phyloP scores from a whole-genome alignment of 176 grass and related monocot genomes.

The bread wheat (Triticum aestivum) region IWGSC_CS_RefSeq_v2.1 NC_057812.1:193494846-193495345 shows the following conservation, averaged over 20 bases:
- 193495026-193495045: constrained; percentile 81
- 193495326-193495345: constrained; percentile 86
- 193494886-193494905: background rate
- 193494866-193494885: background rate
- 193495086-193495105: constrained; percentile 60
- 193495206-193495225: constrained; percentile 77
- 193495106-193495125: constrained; percentile 81
- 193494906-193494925: constrained; percentile 43
- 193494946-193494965: constrained; percentile 81
- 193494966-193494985: constrained; percentile 72
- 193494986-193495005: constrained; percentile 67
- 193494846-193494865: constrained; percentile 3
- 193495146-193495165: constrained; percentile 93
- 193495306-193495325: constrained; percentile 95
- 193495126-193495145: constrained; percentile 66
- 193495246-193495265: constrained; percentile 52
- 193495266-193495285: constrained; percentile 75
- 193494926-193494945: constrained; percentile 91
- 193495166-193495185: constrained; percentile 95
- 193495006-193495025: constrained; percentile 84
- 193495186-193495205: constrained; percentile 90
- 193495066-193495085: constrained; percentile 66
- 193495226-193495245: constrained; percentile 74
- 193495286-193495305: constrained; percentile 93
- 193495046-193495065: constrained; percentile 93